Evolutionary conservation across 768 basidiomycete genomes (phyloP).

Genomic region (Leccinum sublutescens): DNA sequence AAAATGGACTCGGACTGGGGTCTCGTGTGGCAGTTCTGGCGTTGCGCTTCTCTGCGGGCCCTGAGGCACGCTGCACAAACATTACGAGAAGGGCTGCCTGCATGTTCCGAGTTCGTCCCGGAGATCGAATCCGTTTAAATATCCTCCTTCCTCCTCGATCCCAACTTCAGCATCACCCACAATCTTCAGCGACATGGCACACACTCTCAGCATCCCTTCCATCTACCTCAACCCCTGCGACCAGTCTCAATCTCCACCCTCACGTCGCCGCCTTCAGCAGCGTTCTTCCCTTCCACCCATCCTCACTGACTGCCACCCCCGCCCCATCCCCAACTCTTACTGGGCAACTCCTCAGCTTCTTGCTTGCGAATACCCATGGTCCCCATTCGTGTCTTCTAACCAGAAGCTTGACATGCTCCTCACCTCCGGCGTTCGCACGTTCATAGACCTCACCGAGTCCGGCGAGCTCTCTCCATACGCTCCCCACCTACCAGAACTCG

Average conservation of each 20-base stretch:
- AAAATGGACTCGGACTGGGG: constrained; percentile 9
- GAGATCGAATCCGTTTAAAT: constrained; percentile 16
- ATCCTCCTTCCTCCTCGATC: not conserved
- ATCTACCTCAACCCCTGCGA: constrained; percentile 10
- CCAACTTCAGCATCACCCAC: constrained; percentile 2
- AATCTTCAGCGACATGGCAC: constrained; percentile 7
- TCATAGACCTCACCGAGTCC: constrained; percentile 83
- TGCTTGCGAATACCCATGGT: constrained; percentile 83
- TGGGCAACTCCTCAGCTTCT: constrained; percentile 74
- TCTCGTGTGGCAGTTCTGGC: constrained; percentile 11
- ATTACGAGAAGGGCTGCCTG: constrained; percentile 3
- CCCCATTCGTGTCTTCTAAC: constrained; percentile 49
- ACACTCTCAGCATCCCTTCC: constrained; percentile 6
- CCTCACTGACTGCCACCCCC: constrained; percentile 25
- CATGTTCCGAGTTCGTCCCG: not conserved
- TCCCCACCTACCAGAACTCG: constrained; percentile 52
- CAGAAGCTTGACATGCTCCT: constrained; percentile 77
- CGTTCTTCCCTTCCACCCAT: constrained; percentile 21
- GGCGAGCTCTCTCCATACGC: constrained; percentile 71
- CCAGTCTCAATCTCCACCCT: not conserved
- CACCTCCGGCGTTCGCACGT: constrained; percentile 70
- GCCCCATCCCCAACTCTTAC: constrained; percentile 82
- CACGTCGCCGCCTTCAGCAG: constrained; percentile 6
- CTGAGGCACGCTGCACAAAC: constrained; percentile 11
- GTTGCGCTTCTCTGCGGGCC: constrained; percentile 3